These are phyloP conservation scores for Calcarisporium arbuscula DNA, from an alignment of 2,329 filamentous ascomycete genomes.

Conservation along the genomic window DNA sequence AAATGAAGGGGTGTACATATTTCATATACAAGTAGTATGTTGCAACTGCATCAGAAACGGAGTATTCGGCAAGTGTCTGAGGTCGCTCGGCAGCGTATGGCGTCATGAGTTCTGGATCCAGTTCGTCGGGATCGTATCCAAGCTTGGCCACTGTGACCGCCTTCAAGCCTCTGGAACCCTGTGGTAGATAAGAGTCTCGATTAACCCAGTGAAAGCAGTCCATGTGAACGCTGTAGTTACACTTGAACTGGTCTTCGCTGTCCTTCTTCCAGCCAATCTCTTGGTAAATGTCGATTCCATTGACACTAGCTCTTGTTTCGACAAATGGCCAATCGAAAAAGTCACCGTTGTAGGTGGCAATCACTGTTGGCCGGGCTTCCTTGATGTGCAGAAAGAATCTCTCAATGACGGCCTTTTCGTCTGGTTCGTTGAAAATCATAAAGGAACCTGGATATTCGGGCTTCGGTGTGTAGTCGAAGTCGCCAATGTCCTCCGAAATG, in stretches of 20 bases:
- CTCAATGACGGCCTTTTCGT: slow-evolving; percentile 82
- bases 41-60: slow-evolving; percentile 95
- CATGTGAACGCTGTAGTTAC: slow-evolving; percentile 95
- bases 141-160: slow-evolving; percentile 97
- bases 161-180: slow-evolving; percentile 94
- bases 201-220: slow-evolving; percentile 99
- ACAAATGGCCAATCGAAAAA: slow-evolving; percentile 99
- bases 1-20: slow-evolving; percentile 99
- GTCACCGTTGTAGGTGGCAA: slow-evolving; percentile 99
- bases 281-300: slow-evolving; percentile 98
- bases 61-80: slow-evolving; percentile 94
- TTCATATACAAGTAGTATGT: slow-evolving; percentile 99
- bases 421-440: slow-evolving; percentile 96
- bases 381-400: slow-evolving; percentile 95
- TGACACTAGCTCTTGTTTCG: slow-evolving; percentile 83
- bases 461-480: slow-evolving; percentile 97
- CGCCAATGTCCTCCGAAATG: slow-evolving; percentile 91
- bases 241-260: slow-evolving; percentile 92
- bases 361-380: slow-evolving; percentile 87
- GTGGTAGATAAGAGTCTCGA: slow-evolving; percentile 93
- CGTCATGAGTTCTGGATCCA: slow-evolving; percentile 97
- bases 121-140: slow-evolving; percentile 95
- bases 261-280: slow-evolving; percentile 97
- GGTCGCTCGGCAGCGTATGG: slow-evolving; percentile 84
- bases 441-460: slow-evolving; percentile 94